Evolutionary conservation across 495 filamentous ascomycete species (phyloP).

Genomic region (Xylaria longipes): DNA sequence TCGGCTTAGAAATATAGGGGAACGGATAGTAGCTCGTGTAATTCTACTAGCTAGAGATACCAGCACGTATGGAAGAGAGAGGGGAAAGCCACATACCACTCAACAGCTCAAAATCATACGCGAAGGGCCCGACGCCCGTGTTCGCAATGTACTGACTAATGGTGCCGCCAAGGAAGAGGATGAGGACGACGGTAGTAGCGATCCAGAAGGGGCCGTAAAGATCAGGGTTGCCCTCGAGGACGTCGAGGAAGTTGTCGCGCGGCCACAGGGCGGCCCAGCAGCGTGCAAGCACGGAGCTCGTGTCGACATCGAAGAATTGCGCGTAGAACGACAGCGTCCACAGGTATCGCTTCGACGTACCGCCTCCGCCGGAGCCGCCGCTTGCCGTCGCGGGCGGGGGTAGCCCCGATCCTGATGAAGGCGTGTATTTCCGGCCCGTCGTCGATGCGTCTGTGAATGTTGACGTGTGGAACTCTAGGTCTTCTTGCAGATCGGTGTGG

Average conservation of each 20-base stretch:
- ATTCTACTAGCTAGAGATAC: background rate
- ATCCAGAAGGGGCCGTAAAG: constrained; percentile 97
- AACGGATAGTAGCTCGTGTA: background rate
- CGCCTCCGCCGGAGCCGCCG: constrained; percentile 48
- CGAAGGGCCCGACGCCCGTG: constrained; percentile 52
- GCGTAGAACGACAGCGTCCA: constrained; percentile 95
- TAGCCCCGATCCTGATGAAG: constrained; percentile 59
- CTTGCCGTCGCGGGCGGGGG: constrained; percentile 68
- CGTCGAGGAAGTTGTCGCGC: constrained; percentile 91
- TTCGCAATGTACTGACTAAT: constrained; percentile 84
- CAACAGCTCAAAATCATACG: constrained; percentile 88
- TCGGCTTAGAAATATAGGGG: background rate
- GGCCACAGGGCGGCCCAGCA: constrained; percentile 87
- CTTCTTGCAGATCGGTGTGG: constrained; percentile 96
- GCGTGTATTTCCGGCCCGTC: constrained; percentile 51
- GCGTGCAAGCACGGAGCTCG: constrained; percentile 79
- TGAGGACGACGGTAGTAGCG: constrained; percentile 94
- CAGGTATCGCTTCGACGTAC: constrained; percentile 79
- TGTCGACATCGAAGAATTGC: constrained; percentile 98
- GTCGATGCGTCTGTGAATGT: constrained; percentile 63
- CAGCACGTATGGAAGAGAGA: background rate
- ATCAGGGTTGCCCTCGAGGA: constrained; percentile 96
- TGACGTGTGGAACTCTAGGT: constrained; percentile 97
- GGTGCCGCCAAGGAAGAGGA: constrained; percentile 92
- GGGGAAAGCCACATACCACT: constrained; percentile 55